Conservation (phyloP, 169 alveolate species). For the Perkinsus olseni region DNA sequence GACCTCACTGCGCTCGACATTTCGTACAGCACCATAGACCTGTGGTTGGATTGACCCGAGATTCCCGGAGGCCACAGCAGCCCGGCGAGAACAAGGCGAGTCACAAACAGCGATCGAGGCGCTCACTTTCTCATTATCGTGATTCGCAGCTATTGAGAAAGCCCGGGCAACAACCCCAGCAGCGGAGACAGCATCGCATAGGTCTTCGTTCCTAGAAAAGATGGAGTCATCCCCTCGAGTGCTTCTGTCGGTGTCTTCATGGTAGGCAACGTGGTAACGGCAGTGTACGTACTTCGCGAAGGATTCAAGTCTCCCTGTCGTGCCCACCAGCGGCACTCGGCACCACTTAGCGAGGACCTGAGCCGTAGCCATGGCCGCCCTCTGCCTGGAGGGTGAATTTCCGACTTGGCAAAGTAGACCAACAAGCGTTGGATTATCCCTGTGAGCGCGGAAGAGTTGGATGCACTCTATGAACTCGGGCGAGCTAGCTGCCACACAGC, state of each 20-base stretch:
- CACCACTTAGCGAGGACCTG: background rate
- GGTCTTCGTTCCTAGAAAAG: background rate
- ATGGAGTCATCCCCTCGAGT: background rate
- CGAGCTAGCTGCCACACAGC: background rate
- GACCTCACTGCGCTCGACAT: background rate
- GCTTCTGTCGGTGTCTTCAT: no score
- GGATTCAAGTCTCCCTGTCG: background rate
- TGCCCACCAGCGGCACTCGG: background rate
- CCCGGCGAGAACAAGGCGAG: no score
- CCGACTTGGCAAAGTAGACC: background rate
- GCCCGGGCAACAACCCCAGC: background rate
- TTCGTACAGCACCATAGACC: background rate
- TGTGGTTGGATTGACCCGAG: background rate
- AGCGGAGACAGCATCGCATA: background rate
- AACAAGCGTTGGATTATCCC: background rate
- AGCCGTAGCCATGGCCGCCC: background rate
- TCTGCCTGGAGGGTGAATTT: background rate
- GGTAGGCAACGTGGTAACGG: no score
- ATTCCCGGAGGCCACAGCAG: background rate
- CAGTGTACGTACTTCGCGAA: background rate
- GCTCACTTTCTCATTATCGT: background rate
- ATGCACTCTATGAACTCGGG: background rate
- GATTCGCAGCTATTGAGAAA: background rate
- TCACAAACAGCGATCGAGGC: no score
- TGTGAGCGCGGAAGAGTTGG: background rate